A percentile compares a stretch with the other conserved stretches of the same genome.
phyloP scores from a whole-genome alignment of 352 stramenopile species.

The Phytophthora colocasiae region DNA sequence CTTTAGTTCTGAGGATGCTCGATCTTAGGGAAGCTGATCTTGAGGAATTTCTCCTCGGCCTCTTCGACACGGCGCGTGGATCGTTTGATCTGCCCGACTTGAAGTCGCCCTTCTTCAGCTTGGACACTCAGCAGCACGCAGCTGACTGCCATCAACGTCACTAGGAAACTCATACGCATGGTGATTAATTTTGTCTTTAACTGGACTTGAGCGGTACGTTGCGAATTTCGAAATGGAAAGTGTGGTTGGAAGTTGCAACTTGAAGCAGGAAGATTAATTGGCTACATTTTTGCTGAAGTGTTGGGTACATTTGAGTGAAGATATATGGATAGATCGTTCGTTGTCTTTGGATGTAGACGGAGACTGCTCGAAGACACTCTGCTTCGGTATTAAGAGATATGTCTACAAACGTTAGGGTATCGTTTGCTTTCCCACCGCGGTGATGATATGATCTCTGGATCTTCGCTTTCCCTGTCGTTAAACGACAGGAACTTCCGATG shows the following conservation, averaged over 20 bases:
- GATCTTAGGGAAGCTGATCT: conserved; percentile 22
- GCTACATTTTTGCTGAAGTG: conserved; percentile 15
- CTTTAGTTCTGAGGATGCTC: conserved; percentile 6
- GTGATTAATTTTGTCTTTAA: conserved; percentile 7
- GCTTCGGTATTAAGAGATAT: too few species aligned
- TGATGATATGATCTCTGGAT: too few species aligned
- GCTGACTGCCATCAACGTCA: conserved; percentile 3
- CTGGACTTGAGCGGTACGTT: conserved; percentile 18
- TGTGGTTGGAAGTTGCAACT: neutral
- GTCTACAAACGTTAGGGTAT: too few species aligned
- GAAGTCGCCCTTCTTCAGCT: conserved; percentile 18
- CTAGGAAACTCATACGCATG: conserved; percentile 25
- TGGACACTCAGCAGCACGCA: conserved; percentile 21
- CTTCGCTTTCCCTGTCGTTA: too few species aligned
- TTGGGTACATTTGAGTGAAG: conserved; percentile 9
- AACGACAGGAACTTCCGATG: too few species aligned
- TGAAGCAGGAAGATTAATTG: conserved; percentile 6
- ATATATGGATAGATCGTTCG: too few species aligned
- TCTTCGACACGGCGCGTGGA: conserved; percentile 20
- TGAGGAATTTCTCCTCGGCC: conserved; percentile 25
- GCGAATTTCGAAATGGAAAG: conserved; percentile 23
- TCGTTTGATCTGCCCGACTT: conserved; percentile 21
- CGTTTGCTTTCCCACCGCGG: too few species aligned
- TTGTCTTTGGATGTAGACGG: too few species aligned
- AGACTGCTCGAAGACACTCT: too few species aligned